Evolutionary conservation across 306 rosid genomes (phyloP).

Genomic region (Cicer bijugum): DNA sequence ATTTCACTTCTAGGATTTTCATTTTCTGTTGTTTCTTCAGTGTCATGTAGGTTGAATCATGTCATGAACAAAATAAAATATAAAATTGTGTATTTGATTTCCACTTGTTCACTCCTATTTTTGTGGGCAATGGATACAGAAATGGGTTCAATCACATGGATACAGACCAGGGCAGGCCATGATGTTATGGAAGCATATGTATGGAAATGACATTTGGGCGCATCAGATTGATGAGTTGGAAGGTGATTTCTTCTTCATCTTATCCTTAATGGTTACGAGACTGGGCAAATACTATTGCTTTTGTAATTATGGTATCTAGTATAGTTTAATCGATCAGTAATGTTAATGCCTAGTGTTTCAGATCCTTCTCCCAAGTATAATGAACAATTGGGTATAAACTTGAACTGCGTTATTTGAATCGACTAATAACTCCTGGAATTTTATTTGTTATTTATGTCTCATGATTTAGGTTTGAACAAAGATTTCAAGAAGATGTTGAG

Average conservation of each 20-base stretch:
- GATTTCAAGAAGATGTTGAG: conserved; percentile 84
- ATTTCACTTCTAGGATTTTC: conserved; percentile 15
- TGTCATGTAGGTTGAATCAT: conserved; percentile 12
- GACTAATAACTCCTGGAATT: not conserved
- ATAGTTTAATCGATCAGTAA: not conserved
- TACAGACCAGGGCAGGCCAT: conserved; percentile 89
- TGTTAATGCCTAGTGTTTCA: conserved; percentile 20
- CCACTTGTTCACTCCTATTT: conserved; percentile 6
- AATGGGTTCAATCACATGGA: conserved; percentile 87
- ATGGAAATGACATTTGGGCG: conserved; percentile 84
- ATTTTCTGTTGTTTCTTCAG: conserved; percentile 15
- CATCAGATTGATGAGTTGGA: conserved; percentile 70
- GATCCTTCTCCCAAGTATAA: conserved; percentile 33
- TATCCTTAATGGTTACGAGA: conserved; percentile 17
- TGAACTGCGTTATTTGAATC: conserved; percentile 7
- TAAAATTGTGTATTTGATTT: conserved; percentile 10
- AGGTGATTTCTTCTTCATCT: conserved; percentile 54
- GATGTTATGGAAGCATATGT: conserved; percentile 91
- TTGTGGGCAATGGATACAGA: conserved; percentile 48
- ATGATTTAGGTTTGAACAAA: conserved; percentile 73
- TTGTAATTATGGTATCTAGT: not conserved
- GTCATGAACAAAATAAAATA: not conserved
- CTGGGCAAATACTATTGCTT: not conserved
- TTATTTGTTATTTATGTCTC: conserved; percentile 10
- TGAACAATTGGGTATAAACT: conserved; percentile 11